Base-by-base conservation (phyloP, 2,329 filamentous ascomycete genomes). In the Cercospora janseana region DNA sequence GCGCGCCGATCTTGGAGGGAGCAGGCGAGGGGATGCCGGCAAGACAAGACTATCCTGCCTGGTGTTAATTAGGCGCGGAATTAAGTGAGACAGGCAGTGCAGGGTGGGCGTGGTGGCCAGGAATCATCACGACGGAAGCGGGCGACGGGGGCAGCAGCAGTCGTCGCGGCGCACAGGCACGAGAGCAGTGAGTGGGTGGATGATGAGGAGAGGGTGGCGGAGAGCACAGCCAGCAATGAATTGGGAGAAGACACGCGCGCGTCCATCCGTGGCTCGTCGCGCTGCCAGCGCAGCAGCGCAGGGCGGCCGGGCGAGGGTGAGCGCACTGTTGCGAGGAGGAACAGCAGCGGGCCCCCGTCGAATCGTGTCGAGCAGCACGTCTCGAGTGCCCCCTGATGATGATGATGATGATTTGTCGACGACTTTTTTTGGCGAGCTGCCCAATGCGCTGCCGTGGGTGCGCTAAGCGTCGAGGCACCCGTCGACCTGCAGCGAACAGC, bases 11-110 rank as follows among this genome's bases (percentile, higher is more conserved):
- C 35, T 28, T 37, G 32, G 50, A 43, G 41, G 24, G 47, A 29
- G 38, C n/a, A 21, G 48, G 31, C 51, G 51, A 54, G 49, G 54
- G 51, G 49, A 53, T 56, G 54, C 56, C 47, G 48, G 51, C 32
- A 29, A 48, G 49, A 52, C 31, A 26, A 49, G 50, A 34, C 21
- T 37, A 29, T 45, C 41, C 34, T 43, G 47, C 49, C 54, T 55
- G 47, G 49, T 54, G 59, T 54, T 54, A 57, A 58, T 54, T 54
- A 57, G 44, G 49, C 52, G 49, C 44, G 47, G 54, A 51, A 59
- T 56, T 46, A 59, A 52, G 56, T 56, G 54, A 60, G 60, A 58
- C 51, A 57, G 45, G 38, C 46, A 41, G 12, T 46, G 48, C 47
- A 43, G 56, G 48, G 44, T 28, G 35, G 43, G 43, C 34, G 53